Conservation (phyloP, 176 grass and related monocot genomes). For the Otatea glauca region DNA sequence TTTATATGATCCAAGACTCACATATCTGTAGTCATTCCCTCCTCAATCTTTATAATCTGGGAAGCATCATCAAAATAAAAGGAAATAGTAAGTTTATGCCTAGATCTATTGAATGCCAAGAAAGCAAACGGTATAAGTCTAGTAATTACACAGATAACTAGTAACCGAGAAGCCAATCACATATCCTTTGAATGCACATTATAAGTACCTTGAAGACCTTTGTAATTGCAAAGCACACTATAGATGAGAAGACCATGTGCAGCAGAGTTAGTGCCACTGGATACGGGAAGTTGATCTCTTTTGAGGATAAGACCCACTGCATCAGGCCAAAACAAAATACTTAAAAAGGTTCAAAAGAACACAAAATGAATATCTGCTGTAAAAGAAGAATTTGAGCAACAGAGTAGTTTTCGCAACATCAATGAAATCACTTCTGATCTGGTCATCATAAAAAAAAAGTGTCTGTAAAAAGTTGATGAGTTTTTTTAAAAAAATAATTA, state of each 20-base stretch:
- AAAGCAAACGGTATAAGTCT: constrained; percentile 20
- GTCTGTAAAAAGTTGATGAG: neutral
- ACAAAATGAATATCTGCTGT: neutral
- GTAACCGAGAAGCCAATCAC: neutral
- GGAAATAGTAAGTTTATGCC: constrained; percentile 40
- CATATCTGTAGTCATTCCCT: constrained; percentile 91
- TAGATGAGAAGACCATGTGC: constrained; percentile 96
- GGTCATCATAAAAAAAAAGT: neutral
- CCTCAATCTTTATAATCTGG: constrained; percentile 97
- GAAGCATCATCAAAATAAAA: constrained; percentile 53
- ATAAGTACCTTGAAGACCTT: constrained; percentile 93
- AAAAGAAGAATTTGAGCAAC: neutral
- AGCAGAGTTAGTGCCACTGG: constrained; percentile 94
- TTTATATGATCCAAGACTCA: constrained; percentile 59
- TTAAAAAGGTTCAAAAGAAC: constrained; percentile 25
- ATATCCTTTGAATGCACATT: neutral
- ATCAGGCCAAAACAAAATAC: constrained; percentile 35
- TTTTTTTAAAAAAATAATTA: too few species aligned
- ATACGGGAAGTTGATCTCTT: constrained; percentile 98
- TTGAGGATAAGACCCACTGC: constrained; percentile 97
- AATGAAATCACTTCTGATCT: neutral
- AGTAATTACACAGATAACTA: neutral
- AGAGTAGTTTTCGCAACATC: neutral
- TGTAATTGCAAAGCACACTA: constrained; percentile 82
- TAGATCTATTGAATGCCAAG: constrained; percentile 29